Evolutionary conservation across 2,329 filamentous ascomycete genomes (phyloP), one percentile per base, ranked within the genome.

Genomic region (Colletotrichum sp.): DNA sequence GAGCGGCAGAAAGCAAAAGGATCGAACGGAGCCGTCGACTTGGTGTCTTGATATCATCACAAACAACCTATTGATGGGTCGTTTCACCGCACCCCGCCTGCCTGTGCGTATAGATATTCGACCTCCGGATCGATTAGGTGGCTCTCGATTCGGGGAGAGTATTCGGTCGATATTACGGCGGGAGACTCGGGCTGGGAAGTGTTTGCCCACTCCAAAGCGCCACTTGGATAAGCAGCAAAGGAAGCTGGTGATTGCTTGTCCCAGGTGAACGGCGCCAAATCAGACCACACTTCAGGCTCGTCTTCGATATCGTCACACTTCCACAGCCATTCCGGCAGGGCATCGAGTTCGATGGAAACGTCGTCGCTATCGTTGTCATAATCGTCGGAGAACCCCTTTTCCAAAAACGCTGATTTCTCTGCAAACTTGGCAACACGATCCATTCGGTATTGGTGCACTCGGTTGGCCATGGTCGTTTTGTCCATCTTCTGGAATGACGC

Each of bases 341-440:
- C 59, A 15, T 69, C 74, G 6, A 66, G 30, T 16, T 69, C 71
- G 24, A 70, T 63, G 24, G 62, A 63, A 2, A 26, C 65, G 7
- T 49, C 66, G 32, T 77, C 71, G 24, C 60, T 71, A 15, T 77
- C 71, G 15, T 71, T 66, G 57, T 78, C 74, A 39, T 71, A 55
- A 15, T 71, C 69, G 12, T 59, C 59, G 9, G 57, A 49, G 30
- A 65, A 36, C 8, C 75, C 76, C 10, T 52, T 63, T 7, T 75
- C 71, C 7, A 79, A 69, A 21, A 57, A 75, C 5, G 39, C 76
- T 9, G 78, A 81, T 71, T 82, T 81, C 57, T 76, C 78, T 9
- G 82, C 83, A 75, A 84, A 84, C 28, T 79, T 78, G 24, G 78
- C 79, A 34, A 84, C 70, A 18, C 81, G 81, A 26, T 77, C 67